phyloP scores from a whole-genome alignment of 192 early-diverging fungal genomes.

The Helicostylum pulchrum region DNA sequence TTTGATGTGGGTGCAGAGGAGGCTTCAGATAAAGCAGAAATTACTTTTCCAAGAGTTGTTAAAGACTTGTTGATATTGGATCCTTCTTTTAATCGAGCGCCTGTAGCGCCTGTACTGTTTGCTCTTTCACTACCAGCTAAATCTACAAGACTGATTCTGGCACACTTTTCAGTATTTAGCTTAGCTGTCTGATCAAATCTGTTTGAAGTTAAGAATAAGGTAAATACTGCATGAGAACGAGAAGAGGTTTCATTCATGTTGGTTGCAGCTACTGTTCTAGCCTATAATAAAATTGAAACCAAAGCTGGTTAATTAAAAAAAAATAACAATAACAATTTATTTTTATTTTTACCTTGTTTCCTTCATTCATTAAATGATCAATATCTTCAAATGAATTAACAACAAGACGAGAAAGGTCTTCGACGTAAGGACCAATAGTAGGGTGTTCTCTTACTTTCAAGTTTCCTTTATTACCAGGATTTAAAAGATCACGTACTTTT shows the following conservation, averaged over 20 bases:
- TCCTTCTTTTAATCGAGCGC: conserved; percentile 84
- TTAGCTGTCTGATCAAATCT: conserved; percentile 43
- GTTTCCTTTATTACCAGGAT: conserved; percentile 64
- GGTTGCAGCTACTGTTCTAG: conserved; percentile 88
- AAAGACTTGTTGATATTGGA: conserved; percentile 93
- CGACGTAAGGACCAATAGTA: conserved; percentile 81
- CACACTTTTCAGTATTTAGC: conserved; percentile 65
- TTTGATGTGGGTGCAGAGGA: conserved; percentile 34
- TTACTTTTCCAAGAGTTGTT: conserved; percentile 91
- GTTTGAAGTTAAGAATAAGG: conserved; percentile 66
- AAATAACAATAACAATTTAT: neutral
- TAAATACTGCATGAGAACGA: conserved; percentile 86
- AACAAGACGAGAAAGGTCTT: conserved; percentile 83
- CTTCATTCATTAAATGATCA: conserved; percentile 68
- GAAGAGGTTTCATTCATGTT: conserved; percentile 93
- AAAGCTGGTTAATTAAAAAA: neutral
- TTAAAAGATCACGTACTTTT: conserved; percentile 75
- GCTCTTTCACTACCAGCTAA: conserved; percentile 92
- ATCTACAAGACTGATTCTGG: conserved; percentile 83
- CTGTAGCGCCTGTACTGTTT: conserved; percentile 79
- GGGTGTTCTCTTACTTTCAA: conserved; percentile 82
- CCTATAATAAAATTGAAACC: conserved; percentile 35
- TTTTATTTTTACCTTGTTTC: conserved; percentile 59
- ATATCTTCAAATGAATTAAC: conserved; percentile 72
- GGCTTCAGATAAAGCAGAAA: conserved; percentile 81